Percentiles rank a stretch among this genome's conserved stretches.
Conservation (phyloP, 208 protist species). For the Dictyostelium gargantuum region DNA sequence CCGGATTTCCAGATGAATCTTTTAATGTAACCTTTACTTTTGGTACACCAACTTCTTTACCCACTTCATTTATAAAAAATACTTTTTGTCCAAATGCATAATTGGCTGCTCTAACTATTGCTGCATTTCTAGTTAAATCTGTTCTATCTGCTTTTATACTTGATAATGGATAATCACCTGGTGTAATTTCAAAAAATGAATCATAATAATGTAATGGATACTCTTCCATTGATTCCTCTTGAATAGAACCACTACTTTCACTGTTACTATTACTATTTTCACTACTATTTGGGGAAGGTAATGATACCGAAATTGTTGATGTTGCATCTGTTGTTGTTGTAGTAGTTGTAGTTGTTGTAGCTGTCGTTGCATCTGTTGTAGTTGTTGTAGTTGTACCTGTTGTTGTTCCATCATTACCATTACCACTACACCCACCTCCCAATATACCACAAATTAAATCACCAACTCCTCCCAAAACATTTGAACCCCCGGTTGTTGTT, state of each 20-base stretch:
- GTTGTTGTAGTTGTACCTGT: not conserved
- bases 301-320: not conserved
- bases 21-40: not conserved
- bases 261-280: not conserved
- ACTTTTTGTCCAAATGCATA: slow-evolving; percentile 29
- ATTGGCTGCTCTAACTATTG: not conserved
- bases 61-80: not conserved
- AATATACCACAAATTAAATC: not conserved
- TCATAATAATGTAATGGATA: not conserved
- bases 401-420: not conserved
- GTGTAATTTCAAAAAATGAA: not conserved
- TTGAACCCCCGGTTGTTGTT: too few relatives aligned
- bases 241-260: not conserved
- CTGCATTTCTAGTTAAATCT: slow-evolving; percentile 6
- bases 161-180: not conserved
- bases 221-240: not conserved
- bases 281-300: not conserved
- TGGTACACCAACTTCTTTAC: not conserved
- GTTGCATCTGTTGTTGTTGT: too few relatives aligned
- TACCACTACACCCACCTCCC: not conserved
- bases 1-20: not conserved
- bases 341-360: not conserved
- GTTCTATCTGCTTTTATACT: not conserved
- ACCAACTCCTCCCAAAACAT: too few relatives aligned
- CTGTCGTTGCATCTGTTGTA: too few relatives aligned